Percentiles rank a stretch among this genome's conserved stretches.
Conservation (phyloP, 192 early-diverging fungal species). For the Radiomyces spectabilis region DNA sequence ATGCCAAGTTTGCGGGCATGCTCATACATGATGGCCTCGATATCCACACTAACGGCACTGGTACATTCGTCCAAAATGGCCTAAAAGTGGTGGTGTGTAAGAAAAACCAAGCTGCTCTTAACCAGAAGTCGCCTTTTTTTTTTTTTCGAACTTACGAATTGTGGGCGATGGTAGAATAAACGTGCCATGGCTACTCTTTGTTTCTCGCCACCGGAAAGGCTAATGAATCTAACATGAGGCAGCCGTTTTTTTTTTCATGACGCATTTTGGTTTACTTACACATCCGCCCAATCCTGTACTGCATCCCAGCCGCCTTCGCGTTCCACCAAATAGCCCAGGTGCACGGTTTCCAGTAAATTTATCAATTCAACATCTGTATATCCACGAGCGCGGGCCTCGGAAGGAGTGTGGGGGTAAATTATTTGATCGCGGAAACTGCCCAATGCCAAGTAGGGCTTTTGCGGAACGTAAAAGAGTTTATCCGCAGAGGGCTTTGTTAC, state of each 20-base stretch:
- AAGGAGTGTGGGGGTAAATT: slow-evolving; percentile 76
- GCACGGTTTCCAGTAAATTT: slow-evolving; percentile 58
- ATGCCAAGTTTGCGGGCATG: slow-evolving; percentile 50
- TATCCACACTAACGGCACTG: slow-evolving; percentile 70
- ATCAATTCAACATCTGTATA: slow-evolving; percentile 61
- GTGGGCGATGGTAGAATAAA: slow-evolving; percentile 77
- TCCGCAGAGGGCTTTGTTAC: slow-evolving; percentile 48
- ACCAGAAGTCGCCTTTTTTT: too few relatives aligned
- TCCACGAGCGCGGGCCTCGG: slow-evolving; percentile 48
- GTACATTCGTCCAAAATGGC: slow-evolving; percentile 76
- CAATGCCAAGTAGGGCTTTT: slow-evolving; percentile 74
- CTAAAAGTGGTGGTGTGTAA: slow-evolving; percentile 4
- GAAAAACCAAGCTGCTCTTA: neutral
- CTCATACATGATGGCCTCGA: slow-evolving; percentile 70
- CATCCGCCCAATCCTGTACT: slow-evolving; percentile 72
- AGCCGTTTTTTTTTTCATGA: neutral
- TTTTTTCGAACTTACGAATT: slow-evolving; percentile 48
- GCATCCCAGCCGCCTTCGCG: slow-evolving; percentile 68
- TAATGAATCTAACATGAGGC: slow-evolving; percentile 1
- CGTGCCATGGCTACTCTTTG: slow-evolving; percentile 78
- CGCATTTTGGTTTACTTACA: slow-evolving; percentile 21
- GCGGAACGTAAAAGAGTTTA: slow-evolving; percentile 83
- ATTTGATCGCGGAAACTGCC: slow-evolving; percentile 80
- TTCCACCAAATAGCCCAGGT: slow-evolving; percentile 61
- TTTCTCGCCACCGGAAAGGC: slow-evolving; percentile 73